These are phyloP conservation scores for Aspergillus bridgeri DNA, from an alignment of 495 filamentous ascomycete species.

Conservation along the genomic window DNA sequence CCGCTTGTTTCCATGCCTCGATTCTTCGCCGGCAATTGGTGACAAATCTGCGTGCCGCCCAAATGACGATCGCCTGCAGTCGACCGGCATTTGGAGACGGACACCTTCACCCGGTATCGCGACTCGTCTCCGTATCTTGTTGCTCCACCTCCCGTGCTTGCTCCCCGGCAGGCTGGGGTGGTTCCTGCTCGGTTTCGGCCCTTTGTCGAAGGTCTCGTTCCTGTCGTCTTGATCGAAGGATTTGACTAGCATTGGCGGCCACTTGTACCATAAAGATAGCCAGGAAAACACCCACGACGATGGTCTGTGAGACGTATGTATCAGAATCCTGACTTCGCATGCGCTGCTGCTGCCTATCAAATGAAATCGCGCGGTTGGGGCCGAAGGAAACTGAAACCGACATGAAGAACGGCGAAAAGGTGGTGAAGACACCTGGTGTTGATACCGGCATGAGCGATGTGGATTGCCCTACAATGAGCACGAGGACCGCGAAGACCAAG, in stretches of 20 bases:
- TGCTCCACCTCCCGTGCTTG: neutral
- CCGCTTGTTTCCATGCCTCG: neutral
- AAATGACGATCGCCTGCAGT: neutral
- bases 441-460: constrained; percentile 20
- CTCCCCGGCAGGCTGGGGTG: neutral
- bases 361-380: constrained; percentile 14
- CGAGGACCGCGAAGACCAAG: constrained; percentile 35
- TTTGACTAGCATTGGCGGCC: constrained; percentile 32
- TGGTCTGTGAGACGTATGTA: constrained; percentile 32
- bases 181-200: constrained; percentile 6
- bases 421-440: constrained; percentile 28
- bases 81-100: no score
- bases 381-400: constrained; percentile 44
- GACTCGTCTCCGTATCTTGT: neutral
- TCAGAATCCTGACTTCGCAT: constrained; percentile 12
- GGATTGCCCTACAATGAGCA: constrained; percentile 24
- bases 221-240: constrained; percentile 25
- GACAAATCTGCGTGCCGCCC: neutral
- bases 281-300: constrained; percentile 36
- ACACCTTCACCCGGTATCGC: neutral
- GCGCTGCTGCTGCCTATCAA: constrained; percentile 8
- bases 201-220: constrained; percentile 5
- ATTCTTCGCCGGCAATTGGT: neutral
- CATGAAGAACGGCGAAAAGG: constrained; percentile 35
- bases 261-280: constrained; percentile 35